Base-by-base conservation (phyloP, 805 yeast genomes). In the Starmera caribaea region DNA sequence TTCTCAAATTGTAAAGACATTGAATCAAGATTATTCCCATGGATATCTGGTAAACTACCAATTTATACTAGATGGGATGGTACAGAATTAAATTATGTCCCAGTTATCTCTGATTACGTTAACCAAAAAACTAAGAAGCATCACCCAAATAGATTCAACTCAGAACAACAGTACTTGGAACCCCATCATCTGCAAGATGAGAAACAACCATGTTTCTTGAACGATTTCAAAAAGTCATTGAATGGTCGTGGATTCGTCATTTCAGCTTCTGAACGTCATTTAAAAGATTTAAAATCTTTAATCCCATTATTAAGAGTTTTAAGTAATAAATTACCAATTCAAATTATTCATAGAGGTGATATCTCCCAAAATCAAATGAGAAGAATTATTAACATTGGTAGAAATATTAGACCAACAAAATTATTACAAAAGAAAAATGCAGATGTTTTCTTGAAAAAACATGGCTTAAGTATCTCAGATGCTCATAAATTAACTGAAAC, bases 251-350 rank as follows among this genome's bases (percentile, higher is more conserved):
- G 73, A n/a, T 55, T 66, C 32, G 69, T 62, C 4, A 45, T 68
- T 28, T 57, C 68, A 7, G 56, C 65, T 5, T 53, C 59, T 7
- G 63, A 63, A 38, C 45, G 41, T 24, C 62, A 59, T 41, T 50
- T 63, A n/a, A 47, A 45, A 16, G 59, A 65, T 21, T 51, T 62
- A 21, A 49, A 61, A 9, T 55, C 66, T 16, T 38, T 66, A 28
- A 57, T 83, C 24, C 66, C 73, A 5, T 61, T 74, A 35, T 50
- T 68, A 21, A 52, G 71, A 30, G 55, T 55, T 7, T 41, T 59
- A 15, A 52, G 53, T 21, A 68, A 65, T 49, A 41, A 36, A 11
- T 50, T 62, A 24, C 73, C 73, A 5, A 65, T 68, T 34, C 67
- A 68, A 48, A 51, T 67, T 14, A 46, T 67, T 14, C 66, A 62